Evolutionary conservation across 2,329 filamentous ascomycete genomes (phyloP), one percentile per base, ranked within the genome.

Genomic region (Apiospora aurea): DNA sequence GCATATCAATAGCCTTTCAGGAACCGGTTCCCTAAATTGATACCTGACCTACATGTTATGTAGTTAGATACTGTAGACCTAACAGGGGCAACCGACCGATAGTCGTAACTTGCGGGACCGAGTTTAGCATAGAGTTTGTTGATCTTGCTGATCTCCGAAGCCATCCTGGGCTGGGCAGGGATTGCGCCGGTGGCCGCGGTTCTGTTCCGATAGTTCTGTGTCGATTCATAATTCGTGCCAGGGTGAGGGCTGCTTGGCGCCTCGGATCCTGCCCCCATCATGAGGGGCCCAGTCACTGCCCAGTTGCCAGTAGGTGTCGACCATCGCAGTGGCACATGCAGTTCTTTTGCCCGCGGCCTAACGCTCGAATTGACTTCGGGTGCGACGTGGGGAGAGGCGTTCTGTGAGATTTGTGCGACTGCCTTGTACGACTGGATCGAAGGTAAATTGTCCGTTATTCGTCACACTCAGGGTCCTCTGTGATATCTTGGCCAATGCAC

Each of bases 131-230:
- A 38, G 16, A 34, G 53, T 61, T 38, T 61, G 18, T 61, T 38
- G 53, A 61, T 61, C 29, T 61, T 61, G 29, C 29, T 61, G 29
- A 38, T 61, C 18, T 61, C 29, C 53, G 29, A 61, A 61, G 29
- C 8, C 29, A 38, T 38, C 16, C 29, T 21, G 18, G 53, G 29
- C n/a, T n/a, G n/a, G n/a, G n/a, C n/a, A n/a, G n/a, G n/a, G n/a
- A 38, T 38, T 2, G 21, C 47, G 6, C 29, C 29, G 53, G 18
- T 7, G 53, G 8, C 53, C 29, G 53, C 53, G 53, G 29, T 61
- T 38, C 53, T 61, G 29, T 38, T 41, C 53, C 53, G 53, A 61
- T n/a, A 38, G 21, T 61, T 38, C 16, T 61, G 29, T 21, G 53
- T 61, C 34, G 53, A 18, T 49, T 24, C 26, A 34, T 57, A 38